Base-by-base conservation (phyloP, 2,329 filamentous ascomycete species). In the Verticillium klebahnii region DNA sequence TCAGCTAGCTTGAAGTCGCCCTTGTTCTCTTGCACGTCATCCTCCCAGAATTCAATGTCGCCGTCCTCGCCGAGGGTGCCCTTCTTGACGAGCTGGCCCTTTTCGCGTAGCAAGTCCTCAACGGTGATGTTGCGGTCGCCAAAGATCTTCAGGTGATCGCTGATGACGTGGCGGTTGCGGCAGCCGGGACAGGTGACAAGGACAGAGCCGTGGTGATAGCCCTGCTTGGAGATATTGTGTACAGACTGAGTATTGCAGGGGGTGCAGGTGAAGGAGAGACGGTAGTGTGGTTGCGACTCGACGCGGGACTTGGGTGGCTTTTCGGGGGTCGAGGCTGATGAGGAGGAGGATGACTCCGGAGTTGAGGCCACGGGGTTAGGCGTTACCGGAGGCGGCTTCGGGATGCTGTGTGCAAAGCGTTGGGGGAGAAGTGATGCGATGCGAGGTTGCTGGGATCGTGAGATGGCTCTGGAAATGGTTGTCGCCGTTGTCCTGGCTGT, bases 1-100 rank as follows among this genome's bases (percentile, higher is more conserved):
- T 54, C 61, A 17, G 56, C 59, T 1, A 54, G 25, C 7, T 37
- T 23, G 1, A 57, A 1, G 58, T 72, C 64, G 57, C n/a, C 19
- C 45, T 50, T 50, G 45, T 50, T 50, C 8, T 23, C 45, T 19
- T 50, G 17, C 19, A 60, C 77, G 17, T 88, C 86, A 66, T 96
- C 91, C 34, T 91, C 89, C 89, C 93, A 97, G 68, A 97, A 95
- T 74, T 98, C 94, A 57, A 97, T 78, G 72, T 97, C 91, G n/a
- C 92, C 92, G 67, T 93, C 88, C 67, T 87, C 85, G 59, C 89
- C 86, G 36, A 93, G 72, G 32, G 84, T 85, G 19, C 91, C 90
- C 64, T 85, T 85, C 79, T 89, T 91, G 63, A 94, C 83, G 1
- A 91, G 76, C 66, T 87, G 84, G 5, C 93, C 94, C 71, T 89